A percentile compares a stretch with the other conserved stretches of the same genome.
Evolutionary conservation across 2,329 filamentous ascomycete genomes (phyloP).

Genomic region (Fusarium camptoceras): DNA sequence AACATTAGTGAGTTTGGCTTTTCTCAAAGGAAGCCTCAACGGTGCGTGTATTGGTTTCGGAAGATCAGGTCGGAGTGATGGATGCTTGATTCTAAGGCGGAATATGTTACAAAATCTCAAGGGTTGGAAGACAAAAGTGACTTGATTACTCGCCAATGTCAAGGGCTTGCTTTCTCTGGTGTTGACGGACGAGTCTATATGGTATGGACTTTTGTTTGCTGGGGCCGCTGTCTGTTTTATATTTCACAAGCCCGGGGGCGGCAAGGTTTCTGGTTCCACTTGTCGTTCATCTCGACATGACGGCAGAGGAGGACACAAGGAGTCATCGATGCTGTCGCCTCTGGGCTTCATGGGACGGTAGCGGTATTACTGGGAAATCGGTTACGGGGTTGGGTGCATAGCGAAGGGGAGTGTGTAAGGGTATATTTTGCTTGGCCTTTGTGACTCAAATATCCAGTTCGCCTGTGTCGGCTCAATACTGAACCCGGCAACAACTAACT

Average conservation of each 20-base stretch:
- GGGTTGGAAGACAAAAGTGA: slow-evolving; percentile 58
- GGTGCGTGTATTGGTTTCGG: slow-evolving; percentile 53
- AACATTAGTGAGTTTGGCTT: slow-evolving; percentile 57
- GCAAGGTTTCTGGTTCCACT: slow-evolving; percentile 12
- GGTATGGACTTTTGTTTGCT: slow-evolving; percentile 50
- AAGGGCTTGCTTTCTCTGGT: slow-evolving; percentile 49
- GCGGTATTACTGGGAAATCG: slow-evolving; percentile 58
- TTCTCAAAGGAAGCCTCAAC: slow-evolving; percentile 54
- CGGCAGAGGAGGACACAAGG: background rate
- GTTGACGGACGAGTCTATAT: slow-evolving; percentile 48
- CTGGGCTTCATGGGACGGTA: slow-evolving; percentile 40
- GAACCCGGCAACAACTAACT: slow-evolving; percentile 36
- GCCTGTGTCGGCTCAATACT: slow-evolving; percentile 43
- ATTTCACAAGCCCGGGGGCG: slow-evolving; percentile 49
- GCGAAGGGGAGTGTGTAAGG: slow-evolving; percentile 59
- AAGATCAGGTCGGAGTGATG: slow-evolving; percentile 55
- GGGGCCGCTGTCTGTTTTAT: slow-evolving; percentile 47
- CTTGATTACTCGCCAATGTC: slow-evolving; percentile 47
- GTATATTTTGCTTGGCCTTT: slow-evolving; percentile 53
- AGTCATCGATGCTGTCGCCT: slow-evolving; percentile 6
- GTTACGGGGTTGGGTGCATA: slow-evolving; percentile 57
- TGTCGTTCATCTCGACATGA: slow-evolving; percentile 11
- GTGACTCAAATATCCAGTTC: slow-evolving; percentile 51
- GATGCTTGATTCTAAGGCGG: slow-evolving; percentile 53
- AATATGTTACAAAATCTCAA: slow-evolving; percentile 51